These are phyloP conservation scores for Helicostylum pulchrum DNA, from an alignment of 192 early-diverging fungal species.

Conservation along the genomic window DNA sequence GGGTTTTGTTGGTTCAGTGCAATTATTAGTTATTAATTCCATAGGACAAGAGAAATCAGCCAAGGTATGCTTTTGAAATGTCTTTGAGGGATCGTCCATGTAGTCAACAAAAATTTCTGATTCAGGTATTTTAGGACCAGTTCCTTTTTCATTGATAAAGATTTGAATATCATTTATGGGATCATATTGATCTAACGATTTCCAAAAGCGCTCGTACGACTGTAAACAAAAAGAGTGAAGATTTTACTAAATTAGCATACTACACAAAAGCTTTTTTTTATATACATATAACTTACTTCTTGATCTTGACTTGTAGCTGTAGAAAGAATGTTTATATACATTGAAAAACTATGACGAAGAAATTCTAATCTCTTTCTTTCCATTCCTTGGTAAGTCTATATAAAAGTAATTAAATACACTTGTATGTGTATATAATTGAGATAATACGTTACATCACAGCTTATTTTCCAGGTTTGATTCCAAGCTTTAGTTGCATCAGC, in stretches of 20 bases:
- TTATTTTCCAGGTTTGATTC: slow-evolving; percentile 50
- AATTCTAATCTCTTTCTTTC: slow-evolving; percentile 76
- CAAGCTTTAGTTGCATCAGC: slow-evolving; percentile 47
- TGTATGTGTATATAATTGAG: background rate
- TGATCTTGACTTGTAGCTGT: slow-evolving; percentile 66
- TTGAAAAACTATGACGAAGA: slow-evolving; percentile 61
- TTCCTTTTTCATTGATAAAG: slow-evolving; percentile 62
- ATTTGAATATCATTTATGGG: slow-evolving; percentile 58
- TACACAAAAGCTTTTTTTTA: background rate
- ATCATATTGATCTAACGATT: slow-evolving; percentile 61
- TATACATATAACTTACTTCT: slow-evolving; percentile 56
- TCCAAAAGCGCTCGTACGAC: slow-evolving; percentile 70
- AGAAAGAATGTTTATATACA: slow-evolving; percentile 73
- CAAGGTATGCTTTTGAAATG: slow-evolving; percentile 21
- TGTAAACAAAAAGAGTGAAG: slow-evolving; percentile 3
- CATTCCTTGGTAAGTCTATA: slow-evolving; percentile 56
- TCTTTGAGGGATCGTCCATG: slow-evolving; percentile 32
- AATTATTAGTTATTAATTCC: background rate
- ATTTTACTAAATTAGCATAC: background rate
- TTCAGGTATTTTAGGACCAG: slow-evolving; percentile 53
- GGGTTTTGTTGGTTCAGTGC: background rate
- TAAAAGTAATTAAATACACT: background rate
- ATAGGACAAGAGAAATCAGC: slow-evolving; percentile 20
- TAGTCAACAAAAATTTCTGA: slow-evolving; percentile 23
- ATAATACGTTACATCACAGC: slow-evolving; percentile 49